Evolutionary conservation across 108 stramenopile genomes (phyloP).

Genomic region (Fistulifera pelliculosa): DNA sequence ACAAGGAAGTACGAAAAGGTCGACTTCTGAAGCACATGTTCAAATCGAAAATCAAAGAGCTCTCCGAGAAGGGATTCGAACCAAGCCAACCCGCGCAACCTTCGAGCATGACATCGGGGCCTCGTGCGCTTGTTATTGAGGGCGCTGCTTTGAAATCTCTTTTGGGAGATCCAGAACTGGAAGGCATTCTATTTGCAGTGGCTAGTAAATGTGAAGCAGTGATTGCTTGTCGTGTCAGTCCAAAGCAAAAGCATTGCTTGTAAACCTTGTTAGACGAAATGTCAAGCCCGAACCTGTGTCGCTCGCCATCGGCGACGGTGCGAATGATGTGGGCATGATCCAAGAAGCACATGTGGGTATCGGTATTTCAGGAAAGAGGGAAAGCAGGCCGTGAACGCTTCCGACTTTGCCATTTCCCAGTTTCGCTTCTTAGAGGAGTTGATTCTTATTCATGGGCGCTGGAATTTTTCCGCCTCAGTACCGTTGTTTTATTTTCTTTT

Average conservation of each 20-base stretch:
- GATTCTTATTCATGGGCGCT: slow-evolving; percentile 93
- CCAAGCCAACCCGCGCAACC: slow-evolving; percentile 7
- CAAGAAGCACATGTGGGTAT: slow-evolving; percentile 92
- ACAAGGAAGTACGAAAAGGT: slow-evolving; percentile 69
- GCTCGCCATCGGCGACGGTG: slow-evolving; percentile 96
- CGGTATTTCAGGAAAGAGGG: slow-evolving; percentile 96
- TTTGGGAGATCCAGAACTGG: slow-evolving; percentile 60
- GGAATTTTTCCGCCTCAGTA: slow-evolving; percentile 90
- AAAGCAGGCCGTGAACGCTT: slow-evolving; percentile 92
- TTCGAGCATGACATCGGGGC: slow-evolving; percentile 13
- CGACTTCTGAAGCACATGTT: slow-evolving; percentile 58
- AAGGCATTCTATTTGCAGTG: slow-evolving; percentile 78
- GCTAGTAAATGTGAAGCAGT: slow-evolving; percentile 80
- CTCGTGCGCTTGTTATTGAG: slow-evolving; percentile 85
- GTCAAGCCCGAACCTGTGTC: slow-evolving; percentile 86
- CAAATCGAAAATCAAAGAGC: slow-evolving; percentile 30
- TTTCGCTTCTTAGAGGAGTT: slow-evolving; percentile 86
- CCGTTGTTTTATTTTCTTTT: slow-evolving; percentile 90
- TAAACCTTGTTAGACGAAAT: slow-evolving; percentile 76
- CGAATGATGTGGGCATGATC: slow-evolving; percentile 98
- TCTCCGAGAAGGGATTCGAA: slow-evolving; percentile 8
- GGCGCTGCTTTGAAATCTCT: slow-evolving; percentile 80
- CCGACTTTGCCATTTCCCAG: slow-evolving; percentile 92
- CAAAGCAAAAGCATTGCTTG: slow-evolving; percentile 85
- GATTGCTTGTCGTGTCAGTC: slow-evolving; percentile 93